Evolutionary conservation across 2,329 filamentous ascomycete species (phyloP), one percentile per base, ranked within the genome.

Genomic region (Fusarium falciforme): DNA sequence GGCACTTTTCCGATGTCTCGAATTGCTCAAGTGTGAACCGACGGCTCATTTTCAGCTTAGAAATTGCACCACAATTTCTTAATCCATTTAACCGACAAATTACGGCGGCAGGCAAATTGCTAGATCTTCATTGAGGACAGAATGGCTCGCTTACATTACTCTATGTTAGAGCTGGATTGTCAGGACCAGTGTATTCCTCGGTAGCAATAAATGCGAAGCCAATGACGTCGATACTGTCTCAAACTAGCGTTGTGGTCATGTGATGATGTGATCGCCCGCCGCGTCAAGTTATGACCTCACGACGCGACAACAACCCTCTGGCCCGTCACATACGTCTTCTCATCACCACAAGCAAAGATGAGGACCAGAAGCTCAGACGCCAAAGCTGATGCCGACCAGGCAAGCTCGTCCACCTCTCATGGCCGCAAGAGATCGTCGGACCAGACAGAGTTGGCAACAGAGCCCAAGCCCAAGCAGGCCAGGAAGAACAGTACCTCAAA

Each of bases 401-500:
- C 63, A 3, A 52, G 42, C 16, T 11, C 49, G 3, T 42, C 63
- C 17, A 16, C 29, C 0, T 38, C 67, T n/a, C 17, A 33, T 1
- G 67, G 70, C 8, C 67, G 49, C 9, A 73, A 74, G 35, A 44
- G 63, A 33, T 27, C 42, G 3, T 74, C 57, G 0, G 70, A 42
- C 27, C 59, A 68, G 7, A 68, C 42, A 0, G 36, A 60, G 3
- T 22, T 40, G 6, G 35, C 66, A 4, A 35, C 49, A 31, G 65
- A 38, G 16, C 57, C 66, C 1, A 62, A 67, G 4, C 5, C 71
- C 4, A 73, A 71, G 2, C 31, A 73, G 17, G 33, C 63, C 14
- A 68, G 62, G 47, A 64, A 31, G 38, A 17, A 9, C 38, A 42
- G 38, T 2, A 3, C 47, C 3, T 60, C 36, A 42, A 42, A 31